Base-by-base conservation (phyloP, 2,329 filamentous ascomycete genomes). In the Exophiala viscosa region DNA sequence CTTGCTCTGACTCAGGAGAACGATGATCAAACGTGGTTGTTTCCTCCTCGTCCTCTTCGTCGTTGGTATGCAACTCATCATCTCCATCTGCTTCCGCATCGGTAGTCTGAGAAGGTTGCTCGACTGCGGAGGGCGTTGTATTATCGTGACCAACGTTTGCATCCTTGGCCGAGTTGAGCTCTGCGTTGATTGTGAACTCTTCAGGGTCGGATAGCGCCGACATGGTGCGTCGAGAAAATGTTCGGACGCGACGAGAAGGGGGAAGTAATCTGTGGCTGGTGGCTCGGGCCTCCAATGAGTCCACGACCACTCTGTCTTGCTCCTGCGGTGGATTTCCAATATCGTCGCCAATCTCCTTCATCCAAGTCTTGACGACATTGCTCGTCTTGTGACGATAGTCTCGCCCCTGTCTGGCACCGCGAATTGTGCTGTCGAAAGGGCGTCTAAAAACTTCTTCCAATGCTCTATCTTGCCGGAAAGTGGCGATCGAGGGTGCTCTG, bases 361-460 rank as follows among this genome's bases (percentile, higher is more conserved):
- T 96, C 91, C 91, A 96, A 61, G 88, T 85, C 23, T 87, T 85
- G 46, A 96, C 90, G 0, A 89, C 88, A 54, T 85, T 90, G 59
- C 87, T 86, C 1, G 86, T 89, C 66, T 90, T 86, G 34, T 82
- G 81, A 55, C 84, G 80, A 60, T 88, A 28, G 23, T 28, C 85
- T 23, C 82, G 77, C 45, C 80, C 77, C 44, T 79, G 76, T 43
- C 82, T 79, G 1, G 79, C 84, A 14, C 80, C 78, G 48, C 85
- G 71, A 2, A 82, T 76, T 6, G 79, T 79, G 45, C 82, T 76
- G 54, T 86, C 85, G 23, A 87, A 89, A 0, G 84, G 82, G 14
- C 81, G 77, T 55, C 89, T 81, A 67, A 97, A 97, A 0, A 97
- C 90, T 65, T 96, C 91, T 60, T 96, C 92, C 17, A 97, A 73